Evolutionary conservation across 805 yeast genomes (phyloP).

Genomic region (Saturnispora silvae): DNA sequence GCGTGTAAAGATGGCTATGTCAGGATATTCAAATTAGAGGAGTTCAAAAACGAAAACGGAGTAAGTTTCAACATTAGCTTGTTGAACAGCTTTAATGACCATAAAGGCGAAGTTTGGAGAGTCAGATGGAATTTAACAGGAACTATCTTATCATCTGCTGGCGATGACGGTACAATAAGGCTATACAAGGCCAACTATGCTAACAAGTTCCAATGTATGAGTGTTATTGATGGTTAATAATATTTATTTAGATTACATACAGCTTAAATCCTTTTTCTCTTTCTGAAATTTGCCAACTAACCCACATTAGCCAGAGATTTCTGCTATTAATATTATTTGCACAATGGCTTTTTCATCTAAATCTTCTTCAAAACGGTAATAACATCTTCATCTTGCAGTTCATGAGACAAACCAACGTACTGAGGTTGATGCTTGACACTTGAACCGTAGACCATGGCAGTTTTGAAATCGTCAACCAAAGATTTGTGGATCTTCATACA

Average conservation of each 20-base stretch:
- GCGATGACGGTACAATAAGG: constrained; percentile 88
- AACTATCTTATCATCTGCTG: constrained; percentile 83
- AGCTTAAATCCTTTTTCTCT: too few species aligned
- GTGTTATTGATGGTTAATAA: constrained; percentile 53
- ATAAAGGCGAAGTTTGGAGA: constrained; percentile 68
- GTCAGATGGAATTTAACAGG: constrained; percentile 95
- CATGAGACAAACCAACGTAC: constrained; percentile 80
- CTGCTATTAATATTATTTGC: too few species aligned
- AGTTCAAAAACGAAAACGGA: constrained; percentile 20
- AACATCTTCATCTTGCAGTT: constrained; percentile 90
- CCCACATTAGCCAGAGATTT: constrained; percentile 17
- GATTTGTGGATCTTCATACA: constrained; percentile 95
- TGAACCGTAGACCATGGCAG: constrained; percentile 85
- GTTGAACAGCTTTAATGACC: constrained; percentile 24
- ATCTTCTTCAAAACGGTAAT: constrained; percentile 80
- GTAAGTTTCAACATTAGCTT: constrained; percentile 17
- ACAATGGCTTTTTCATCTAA: neutral
- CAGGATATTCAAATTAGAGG: constrained; percentile 68
- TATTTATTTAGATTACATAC: constrained; percentile 1
- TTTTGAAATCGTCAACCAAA: constrained; percentile 84
- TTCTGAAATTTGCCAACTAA: too few species aligned
- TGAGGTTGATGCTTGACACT: constrained; percentile 98
- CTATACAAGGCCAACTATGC: constrained; percentile 85
- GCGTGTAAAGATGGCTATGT: constrained; percentile 93
- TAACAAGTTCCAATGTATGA: constrained; percentile 84